phyloP scores from a whole-genome alignment of 805 yeast genomes.

The Candida parachauliodes region DNA sequence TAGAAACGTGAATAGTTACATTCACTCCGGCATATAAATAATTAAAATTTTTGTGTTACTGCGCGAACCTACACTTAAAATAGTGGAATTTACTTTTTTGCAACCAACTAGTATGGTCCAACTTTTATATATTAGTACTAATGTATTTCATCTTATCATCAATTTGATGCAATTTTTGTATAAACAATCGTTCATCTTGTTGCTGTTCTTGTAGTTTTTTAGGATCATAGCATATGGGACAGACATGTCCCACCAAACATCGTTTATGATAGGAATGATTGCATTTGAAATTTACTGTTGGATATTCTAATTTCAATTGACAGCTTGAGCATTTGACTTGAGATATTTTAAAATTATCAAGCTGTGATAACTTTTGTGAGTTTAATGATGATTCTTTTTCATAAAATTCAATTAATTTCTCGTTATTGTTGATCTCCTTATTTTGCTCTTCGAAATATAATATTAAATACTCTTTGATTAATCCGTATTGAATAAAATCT shows the following conservation, averaged over 20 bases:
- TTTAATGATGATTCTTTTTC: conserved; percentile 60
- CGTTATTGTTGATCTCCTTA: conserved; percentile 65
- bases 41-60: too few relatives aligned
- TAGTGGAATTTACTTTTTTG: too few relatives aligned
- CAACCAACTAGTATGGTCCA: too few relatives aligned
- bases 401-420: conserved; percentile 63
- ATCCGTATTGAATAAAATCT: conserved; percentile 64
- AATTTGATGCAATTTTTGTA: conserved; percentile 3
- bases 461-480: conserved; percentile 65
- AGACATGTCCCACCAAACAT: conserved; percentile 46
- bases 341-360: conserved; percentile 48
- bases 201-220: neutral
- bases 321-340: conserved; percentile 67
- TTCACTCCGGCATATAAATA: too few relatives aligned
- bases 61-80: too few relatives aligned
- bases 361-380: conserved; percentile 47
- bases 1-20: too few relatives aligned
- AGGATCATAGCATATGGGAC: conserved; percentile 4
- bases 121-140: conserved; percentile 3
- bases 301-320: conserved; percentile 62
- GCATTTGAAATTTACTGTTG: conserved; percentile 82
- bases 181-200: conserved; percentile 3
- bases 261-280: conserved; percentile 81
- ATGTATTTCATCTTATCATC: conserved; percentile 6
- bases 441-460: conserved; percentile 57